Percentiles rank a stretch among this genome's conserved stretches.
Evolutionary conservation across 2,329 filamentous ascomycete species (phyloP).

Genomic region (Clarireedia homoeocarpa): DNA sequence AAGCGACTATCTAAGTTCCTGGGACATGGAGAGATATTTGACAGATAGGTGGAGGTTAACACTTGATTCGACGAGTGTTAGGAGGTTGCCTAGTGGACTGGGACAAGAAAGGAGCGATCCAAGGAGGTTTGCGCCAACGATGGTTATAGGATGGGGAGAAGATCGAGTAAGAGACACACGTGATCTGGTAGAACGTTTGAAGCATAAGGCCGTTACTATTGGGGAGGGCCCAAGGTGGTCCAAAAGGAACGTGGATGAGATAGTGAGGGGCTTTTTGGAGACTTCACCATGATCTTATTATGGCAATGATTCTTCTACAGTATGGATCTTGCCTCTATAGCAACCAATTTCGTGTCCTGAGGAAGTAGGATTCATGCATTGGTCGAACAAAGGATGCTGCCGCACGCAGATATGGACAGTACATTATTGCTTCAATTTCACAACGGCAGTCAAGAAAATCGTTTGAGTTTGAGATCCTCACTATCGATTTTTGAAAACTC

Average conservation of each 20-base stretch:
- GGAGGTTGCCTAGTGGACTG: constrained; percentile 2
- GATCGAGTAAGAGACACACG: constrained; percentile 5
- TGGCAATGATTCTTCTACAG: too few relatives aligned
- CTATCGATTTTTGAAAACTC: background rate
- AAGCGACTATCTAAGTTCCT: constrained; percentile 11
- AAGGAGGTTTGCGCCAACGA: constrained; percentile 11
- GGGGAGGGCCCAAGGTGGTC: constrained; percentile 16
- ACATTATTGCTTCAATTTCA: too few relatives aligned
- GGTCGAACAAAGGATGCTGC: too few relatives aligned
- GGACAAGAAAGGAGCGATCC: background rate
- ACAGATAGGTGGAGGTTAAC: constrained; percentile 10
- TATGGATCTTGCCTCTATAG: too few relatives aligned
- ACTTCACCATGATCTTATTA: too few relatives aligned
- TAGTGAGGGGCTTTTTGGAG: background rate
- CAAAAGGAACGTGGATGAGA: background rate
- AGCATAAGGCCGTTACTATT: constrained; percentile 7
- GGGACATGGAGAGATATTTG: constrained; percentile 14
- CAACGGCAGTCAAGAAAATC: too few relatives aligned
- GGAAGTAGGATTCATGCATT: too few relatives aligned
- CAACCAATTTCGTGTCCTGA: too few relatives aligned
- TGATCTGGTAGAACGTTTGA: constrained; percentile 10
- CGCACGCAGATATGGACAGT: too few relatives aligned
- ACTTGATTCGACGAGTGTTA: constrained; percentile 9
- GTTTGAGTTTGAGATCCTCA: too few relatives aligned
- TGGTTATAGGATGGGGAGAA: constrained; percentile 11